Evolutionary conservation across 1,284 basidiomycete genomes (phyloP), one percentile per base, ranked within the genome.

Genomic region (Phylloporus sp.): DNA sequence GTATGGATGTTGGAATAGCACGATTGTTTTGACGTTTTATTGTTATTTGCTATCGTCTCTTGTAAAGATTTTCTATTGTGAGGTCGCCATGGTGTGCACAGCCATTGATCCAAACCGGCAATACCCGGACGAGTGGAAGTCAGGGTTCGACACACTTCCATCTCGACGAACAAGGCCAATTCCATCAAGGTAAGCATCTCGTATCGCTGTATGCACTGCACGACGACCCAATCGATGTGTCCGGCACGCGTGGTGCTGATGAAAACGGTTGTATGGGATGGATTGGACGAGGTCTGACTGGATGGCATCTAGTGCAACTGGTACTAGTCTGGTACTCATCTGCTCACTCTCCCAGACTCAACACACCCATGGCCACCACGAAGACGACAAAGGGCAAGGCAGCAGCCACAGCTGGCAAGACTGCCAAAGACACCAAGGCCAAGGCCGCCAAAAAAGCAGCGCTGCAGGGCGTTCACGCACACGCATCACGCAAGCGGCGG

Each of bases 371-470:
- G 89, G 86, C 89, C 81, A 80, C 87, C 64, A 86, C 88, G 73
- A 91, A 91, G 83, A 84, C 83, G 68, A 75, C 85, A 70, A 91
- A 91, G 84, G 84, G 85, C 75, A 90, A 89, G 84, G 82, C 8
- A 8, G 62, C 66, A 68, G 71, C 68, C 41, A 65, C 70, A 57
- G 74, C 75, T 19, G 45, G 67, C 56, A 78, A 78, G 56, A 29
- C 19, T n/a, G 65, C 65, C 6, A 87, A 85, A 79, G 92, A 94
- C 78, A 83, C 84, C 80, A 96, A 97, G 86, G 96, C 96, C 78
- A 94, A 96, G 86, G 86, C 92, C 65, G 97, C 97, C 69, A 98
- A 97, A 88, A 99, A 99, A 89, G 96, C 97, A 39, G 96, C 93
- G 70, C 89, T 98, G 71, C 95, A 96, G 84, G 97, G 97, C 66